These are phyloP conservation scores for Ceratobasidium sp. DNA, from an alignment of 1,284 basidiomycete genomes.

Conservation along the genomic window DNA sequence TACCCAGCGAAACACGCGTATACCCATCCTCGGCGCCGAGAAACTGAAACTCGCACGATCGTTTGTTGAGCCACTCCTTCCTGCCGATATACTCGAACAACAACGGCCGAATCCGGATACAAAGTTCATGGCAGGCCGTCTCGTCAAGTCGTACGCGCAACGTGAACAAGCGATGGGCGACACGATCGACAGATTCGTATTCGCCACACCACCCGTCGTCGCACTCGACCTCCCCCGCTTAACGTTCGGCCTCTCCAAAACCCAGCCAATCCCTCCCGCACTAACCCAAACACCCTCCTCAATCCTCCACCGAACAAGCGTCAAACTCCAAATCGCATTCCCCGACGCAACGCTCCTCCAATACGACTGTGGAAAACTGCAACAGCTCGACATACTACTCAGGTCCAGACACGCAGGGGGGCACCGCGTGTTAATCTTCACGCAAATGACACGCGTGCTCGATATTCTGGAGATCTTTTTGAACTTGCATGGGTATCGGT, in stretches of 20 bases:
- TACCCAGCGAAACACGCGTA: slow-evolving; percentile 73
- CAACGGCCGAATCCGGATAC: slow-evolving; percentile 56
- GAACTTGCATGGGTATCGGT: slow-evolving; percentile 93
- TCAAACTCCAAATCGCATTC: slow-evolving; percentile 94
- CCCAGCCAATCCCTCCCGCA: background rate
- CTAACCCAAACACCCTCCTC: slow-evolving; percentile 65
- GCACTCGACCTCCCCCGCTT: slow-evolving; percentile 79
- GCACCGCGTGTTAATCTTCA: slow-evolving; percentile 94
- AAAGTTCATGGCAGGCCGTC: slow-evolving; percentile 59
- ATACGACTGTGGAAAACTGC: slow-evolving; percentile 97
- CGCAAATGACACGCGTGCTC: slow-evolving; percentile 95
- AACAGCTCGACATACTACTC: slow-evolving; percentile 82
- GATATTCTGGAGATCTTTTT: slow-evolving; percentile 96
- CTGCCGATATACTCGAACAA: slow-evolving; percentile 65
- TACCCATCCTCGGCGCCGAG: slow-evolving; percentile 77
- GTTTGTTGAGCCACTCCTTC: slow-evolving; percentile 68
- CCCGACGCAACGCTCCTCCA: slow-evolving; percentile 91
- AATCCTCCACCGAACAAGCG: slow-evolving; percentile 76
- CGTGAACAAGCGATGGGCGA: slow-evolving; percentile 71
- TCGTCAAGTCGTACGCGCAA: slow-evolving; percentile 74
- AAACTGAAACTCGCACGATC: slow-evolving; percentile 64
- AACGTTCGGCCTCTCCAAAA: slow-evolving; percentile 48
- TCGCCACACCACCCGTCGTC: slow-evolving; percentile 85
- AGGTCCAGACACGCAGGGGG: slow-evolving; percentile 88
- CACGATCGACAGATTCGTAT: slow-evolving; percentile 81